phyloP scores from a whole-genome alignment of 2,329 filamentous ascomycete genomes.

The Akanthomyces muscarius region DNA sequence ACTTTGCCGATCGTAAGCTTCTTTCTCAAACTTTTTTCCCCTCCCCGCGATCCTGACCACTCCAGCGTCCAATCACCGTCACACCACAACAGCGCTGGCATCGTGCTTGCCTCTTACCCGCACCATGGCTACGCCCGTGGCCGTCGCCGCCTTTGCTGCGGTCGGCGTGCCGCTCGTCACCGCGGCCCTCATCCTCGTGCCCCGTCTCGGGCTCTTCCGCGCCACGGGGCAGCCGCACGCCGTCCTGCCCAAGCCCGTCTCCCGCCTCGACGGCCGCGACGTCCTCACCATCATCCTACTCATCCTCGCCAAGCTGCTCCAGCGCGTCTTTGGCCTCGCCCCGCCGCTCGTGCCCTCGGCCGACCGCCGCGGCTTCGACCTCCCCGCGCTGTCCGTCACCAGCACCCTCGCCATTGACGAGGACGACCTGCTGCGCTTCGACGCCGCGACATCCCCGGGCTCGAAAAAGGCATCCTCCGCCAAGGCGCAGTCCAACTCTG shows the following conservation, averaged over 20 bases:
- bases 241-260: conserved; percentile 16
- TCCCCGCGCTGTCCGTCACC: conserved; percentile 16
- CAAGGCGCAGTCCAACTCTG: background rate
- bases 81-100: background rate
- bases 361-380: conserved; percentile 14
- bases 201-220: conserved; percentile 2
- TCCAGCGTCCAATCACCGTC: background rate
- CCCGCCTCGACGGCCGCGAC: conserved; percentile 16
- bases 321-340: conserved; percentile 3
- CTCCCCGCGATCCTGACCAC: background rate
- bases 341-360: conserved; percentile 7
- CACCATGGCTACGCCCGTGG: conserved; percentile 10
- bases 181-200: conserved; percentile 10
- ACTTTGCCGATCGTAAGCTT: background rate
- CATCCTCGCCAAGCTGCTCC: conserved; percentile 13
- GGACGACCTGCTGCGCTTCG: conserved; percentile 14
- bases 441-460: conserved; percentile 8
- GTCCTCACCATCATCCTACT: conserved; percentile 14
- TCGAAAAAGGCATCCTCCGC: background rate
- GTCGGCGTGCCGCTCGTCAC: conserved; percentile 13
- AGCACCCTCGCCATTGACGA: conserved; percentile 16
- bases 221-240: conserved; percentile 13
- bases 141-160: conserved; percentile 5
- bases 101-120: too few relatives aligned
- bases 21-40: background rate